Base-by-base conservation (phyloP, 164 flowering plant genomes). In the Malania oleifera region DNA sequence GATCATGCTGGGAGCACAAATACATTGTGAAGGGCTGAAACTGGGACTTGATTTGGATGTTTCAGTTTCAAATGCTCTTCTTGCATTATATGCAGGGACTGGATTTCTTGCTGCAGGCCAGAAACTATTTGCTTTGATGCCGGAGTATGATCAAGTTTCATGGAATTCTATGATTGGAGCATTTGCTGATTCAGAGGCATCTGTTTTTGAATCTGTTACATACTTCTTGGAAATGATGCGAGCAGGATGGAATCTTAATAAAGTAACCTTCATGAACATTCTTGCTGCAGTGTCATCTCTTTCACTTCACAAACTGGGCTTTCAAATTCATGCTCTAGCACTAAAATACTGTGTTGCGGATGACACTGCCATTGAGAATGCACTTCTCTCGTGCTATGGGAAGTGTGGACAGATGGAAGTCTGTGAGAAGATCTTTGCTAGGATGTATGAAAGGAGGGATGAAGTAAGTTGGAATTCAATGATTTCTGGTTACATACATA, bases 1-100 rank as follows among this genome's bases (percentile, higher is more conserved):
- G 69, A 61, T 64, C 29, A 48, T 44, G 5, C 56, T 74, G 20
- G 98, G 97, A 31, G 66, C 44, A 39, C 89, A 84, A 61, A 64
- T 89, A 25, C 96, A 92, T 57, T 68, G 75, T 41, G 87, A 89
- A 63, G 87, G 75, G 51, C 29, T 80, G n/a, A 92, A 89, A 74
- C 64, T 78, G 46, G 96, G 93, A 62, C 87, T 89, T 68, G 80
- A 85, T 72, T 40, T 54, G 57, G 96, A 89, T 71, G 81, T 82
- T 65, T 92, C 96, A 23, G 96, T 89, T 48, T 80, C 85, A 46
- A 92, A 92, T 77, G 78, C 98, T 28, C 96, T 92, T 77, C 82
- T 92, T 60, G 45, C 75, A 1, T 46, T 86, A 19, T 89, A 92
- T 68, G 79, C 84, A 52, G 86, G 80, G 62, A 70, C 78, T 48